These are phyloP conservation scores for Globisporangium nagaii DNA, from an alignment of 352 stramenopile species.

Conservation along the genomic window DNA sequence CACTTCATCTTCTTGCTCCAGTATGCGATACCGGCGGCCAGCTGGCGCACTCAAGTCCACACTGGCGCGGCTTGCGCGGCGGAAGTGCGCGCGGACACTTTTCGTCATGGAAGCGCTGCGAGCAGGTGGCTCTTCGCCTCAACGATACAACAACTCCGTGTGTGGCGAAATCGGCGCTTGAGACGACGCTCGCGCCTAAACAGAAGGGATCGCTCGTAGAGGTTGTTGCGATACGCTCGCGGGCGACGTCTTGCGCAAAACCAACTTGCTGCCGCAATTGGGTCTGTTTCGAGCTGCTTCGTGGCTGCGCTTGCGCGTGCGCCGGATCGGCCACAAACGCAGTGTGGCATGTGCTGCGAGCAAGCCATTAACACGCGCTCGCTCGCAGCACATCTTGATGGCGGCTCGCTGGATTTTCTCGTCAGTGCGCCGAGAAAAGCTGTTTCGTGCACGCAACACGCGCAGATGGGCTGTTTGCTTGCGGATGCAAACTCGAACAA, in stretches of 20 bases:
- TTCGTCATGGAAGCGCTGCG: no score
- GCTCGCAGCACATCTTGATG: neutral
- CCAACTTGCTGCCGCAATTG: neutral
- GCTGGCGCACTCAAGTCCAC: no score
- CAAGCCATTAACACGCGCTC: neutral
- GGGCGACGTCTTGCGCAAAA: neutral
- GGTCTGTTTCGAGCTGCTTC: neutral
- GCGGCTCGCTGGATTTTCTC: neutral
- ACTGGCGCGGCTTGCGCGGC: no score
- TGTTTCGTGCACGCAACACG: neutral
- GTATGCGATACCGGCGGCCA: no score
- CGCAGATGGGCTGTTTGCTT: neutral
- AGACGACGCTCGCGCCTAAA: no score
- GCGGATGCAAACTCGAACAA: neutral
- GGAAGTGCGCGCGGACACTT: no score
- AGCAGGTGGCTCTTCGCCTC: no score
- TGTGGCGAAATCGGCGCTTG: no score
- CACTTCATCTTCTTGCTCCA: no score
- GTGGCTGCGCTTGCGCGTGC: neutral
- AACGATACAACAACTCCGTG: no score
- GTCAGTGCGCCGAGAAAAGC: neutral
- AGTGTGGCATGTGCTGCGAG: neutral
- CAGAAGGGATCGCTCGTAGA: no score
- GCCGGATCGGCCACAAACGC: neutral
- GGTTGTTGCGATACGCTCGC: neutral